These are phyloP conservation scores for Zygotorulaspora chibaensis DNA, from an alignment of 805 yeast species.

Conservation along the genomic window DNA sequence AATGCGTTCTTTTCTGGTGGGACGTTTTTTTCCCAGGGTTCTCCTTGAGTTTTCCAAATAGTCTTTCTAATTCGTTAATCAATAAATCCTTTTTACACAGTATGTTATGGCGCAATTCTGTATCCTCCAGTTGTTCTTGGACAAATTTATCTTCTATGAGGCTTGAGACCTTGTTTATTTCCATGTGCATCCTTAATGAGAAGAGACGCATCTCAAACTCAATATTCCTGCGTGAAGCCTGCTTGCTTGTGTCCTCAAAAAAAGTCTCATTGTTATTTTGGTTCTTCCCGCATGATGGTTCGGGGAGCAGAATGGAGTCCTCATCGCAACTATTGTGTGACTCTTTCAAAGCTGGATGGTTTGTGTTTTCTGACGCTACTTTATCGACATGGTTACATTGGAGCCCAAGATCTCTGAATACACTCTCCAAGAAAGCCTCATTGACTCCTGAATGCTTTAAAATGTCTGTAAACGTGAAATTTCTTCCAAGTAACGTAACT, in stretches of 20 bases:
- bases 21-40: not conserved
- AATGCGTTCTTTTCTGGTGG: not conserved
- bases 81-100: not conserved
- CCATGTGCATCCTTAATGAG: constrained; percentile 9
- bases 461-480: constrained; percentile 8
- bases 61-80: constrained; percentile 1
- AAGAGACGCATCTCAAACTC: constrained; percentile 12
- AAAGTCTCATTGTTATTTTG: not conserved
- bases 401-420: constrained; percentile 9
- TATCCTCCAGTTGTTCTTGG: constrained; percentile 5
- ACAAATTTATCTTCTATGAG: not conserved
- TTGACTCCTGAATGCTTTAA: constrained; percentile 9
- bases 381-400: not conserved
- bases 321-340: too few species aligned
- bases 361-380: not conserved
- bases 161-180: constrained; percentile 5
- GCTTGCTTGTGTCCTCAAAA: not conserved
- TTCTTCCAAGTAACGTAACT: constrained; percentile 5
- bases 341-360: not conserved
- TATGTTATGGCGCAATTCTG: not conserved
- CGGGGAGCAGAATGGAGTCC: too few species aligned
- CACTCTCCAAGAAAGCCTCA: constrained; percentile 8
- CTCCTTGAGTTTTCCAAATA: not conserved
- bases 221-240: constrained; percentile 1
- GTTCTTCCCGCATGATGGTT: too few species aligned